Evolutionary conservation across 2,329 filamentous ascomycete species (phyloP).

Genomic region (Colletotrichum sp.): DNA sequence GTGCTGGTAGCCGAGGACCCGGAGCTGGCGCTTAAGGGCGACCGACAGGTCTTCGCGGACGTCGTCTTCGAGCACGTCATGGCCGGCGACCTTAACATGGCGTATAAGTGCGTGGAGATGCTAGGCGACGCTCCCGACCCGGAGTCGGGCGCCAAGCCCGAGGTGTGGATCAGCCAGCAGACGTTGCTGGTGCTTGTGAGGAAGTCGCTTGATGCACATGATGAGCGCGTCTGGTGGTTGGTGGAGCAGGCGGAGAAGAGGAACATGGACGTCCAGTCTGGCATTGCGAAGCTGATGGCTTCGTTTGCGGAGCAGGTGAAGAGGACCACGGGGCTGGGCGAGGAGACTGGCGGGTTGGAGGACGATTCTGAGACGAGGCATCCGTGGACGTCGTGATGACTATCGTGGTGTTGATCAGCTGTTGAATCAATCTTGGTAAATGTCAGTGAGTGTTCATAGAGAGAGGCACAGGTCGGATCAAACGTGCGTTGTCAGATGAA

Average conservation of each 20-base stretch:
- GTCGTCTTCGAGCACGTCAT: constrained; percentile 9
- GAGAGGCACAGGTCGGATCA: accelerated
- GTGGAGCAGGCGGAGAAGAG: constrained; percentile 18
- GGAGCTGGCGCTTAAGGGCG: constrained; percentile 21
- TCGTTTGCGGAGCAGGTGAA: constrained; percentile 16
- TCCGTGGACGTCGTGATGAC: background rate
- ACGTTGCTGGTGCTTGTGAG: constrained; percentile 15
- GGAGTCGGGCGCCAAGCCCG: background rate
- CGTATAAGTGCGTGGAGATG: constrained; percentile 15
- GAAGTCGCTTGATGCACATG: constrained; percentile 13
- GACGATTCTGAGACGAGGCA: background rate
- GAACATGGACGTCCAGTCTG: constrained; percentile 14
- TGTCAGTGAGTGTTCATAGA: accelerated
- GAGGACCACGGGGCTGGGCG: background rate
- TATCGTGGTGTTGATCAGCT: background rate
- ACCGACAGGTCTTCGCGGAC: background rate
- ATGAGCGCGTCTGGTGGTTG: constrained; percentile 18
- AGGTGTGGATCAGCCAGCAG: constrained; percentile 3
- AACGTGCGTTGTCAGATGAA: accelerated
- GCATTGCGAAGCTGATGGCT: constrained; percentile 18
- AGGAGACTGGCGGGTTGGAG: background rate
- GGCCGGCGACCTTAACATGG: constrained; percentile 9
- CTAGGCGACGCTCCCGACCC: constrained; percentile 1
- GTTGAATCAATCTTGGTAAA: background rate
- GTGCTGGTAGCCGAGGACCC: constrained; percentile 35